A percentile compares a stretch with the other conserved stretches of the same genome.
phyloP scores from a whole-genome alignment of 2,329 filamentous ascomycete genomes.

The Cryphonectria japonica region DNA sequence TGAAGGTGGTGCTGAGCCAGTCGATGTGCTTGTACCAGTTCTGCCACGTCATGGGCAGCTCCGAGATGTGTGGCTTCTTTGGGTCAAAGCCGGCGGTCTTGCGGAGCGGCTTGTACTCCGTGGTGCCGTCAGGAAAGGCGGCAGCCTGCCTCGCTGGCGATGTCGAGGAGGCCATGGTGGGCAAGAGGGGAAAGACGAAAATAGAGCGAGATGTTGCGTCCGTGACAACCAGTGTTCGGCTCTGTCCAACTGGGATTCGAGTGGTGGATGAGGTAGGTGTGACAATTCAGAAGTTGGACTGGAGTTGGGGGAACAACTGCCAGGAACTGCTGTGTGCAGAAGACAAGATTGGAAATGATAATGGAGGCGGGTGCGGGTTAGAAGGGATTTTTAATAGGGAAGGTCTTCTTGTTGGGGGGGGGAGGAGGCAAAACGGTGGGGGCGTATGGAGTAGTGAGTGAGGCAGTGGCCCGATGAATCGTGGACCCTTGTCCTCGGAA shows the following conservation, averaged over 20 bases:
- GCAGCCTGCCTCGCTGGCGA: constrained; percentile 44
- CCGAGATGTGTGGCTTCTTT: constrained; percentile 84
- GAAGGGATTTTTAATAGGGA: constrained; percentile 13
- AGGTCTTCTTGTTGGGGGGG: constrained; percentile 15
- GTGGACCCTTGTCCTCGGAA: constrained; percentile 12
- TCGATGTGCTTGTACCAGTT: constrained; percentile 95
- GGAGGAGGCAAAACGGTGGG: constrained; percentile 16
- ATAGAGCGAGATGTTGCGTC: constrained; percentile 7
- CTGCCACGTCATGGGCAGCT: constrained; percentile 74
- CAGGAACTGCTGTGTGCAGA: constrained; percentile 10
- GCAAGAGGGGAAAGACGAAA: background rate
- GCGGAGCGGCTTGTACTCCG: constrained; percentile 58
- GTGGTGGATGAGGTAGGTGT: background rate
- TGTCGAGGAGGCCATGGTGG: constrained; percentile 42
- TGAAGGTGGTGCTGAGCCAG: constrained; percentile 87
- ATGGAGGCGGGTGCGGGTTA: background rate
- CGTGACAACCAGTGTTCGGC: constrained; percentile 9
- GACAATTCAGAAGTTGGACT: background rate
- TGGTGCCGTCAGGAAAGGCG: constrained; percentile 56
- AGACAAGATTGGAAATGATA: background rate
- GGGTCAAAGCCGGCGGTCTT: constrained; percentile 45
- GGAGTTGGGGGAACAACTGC: constrained; percentile 3
- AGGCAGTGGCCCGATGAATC: constrained; percentile 14
- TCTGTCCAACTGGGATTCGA: constrained; percentile 3
- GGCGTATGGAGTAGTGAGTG: constrained; percentile 5